Percentiles rank a stretch among this genome's conserved stretches.
Conservation (phyloP, 352 stramenopile genomes). For the Globisporangium irregulare region DNA sequence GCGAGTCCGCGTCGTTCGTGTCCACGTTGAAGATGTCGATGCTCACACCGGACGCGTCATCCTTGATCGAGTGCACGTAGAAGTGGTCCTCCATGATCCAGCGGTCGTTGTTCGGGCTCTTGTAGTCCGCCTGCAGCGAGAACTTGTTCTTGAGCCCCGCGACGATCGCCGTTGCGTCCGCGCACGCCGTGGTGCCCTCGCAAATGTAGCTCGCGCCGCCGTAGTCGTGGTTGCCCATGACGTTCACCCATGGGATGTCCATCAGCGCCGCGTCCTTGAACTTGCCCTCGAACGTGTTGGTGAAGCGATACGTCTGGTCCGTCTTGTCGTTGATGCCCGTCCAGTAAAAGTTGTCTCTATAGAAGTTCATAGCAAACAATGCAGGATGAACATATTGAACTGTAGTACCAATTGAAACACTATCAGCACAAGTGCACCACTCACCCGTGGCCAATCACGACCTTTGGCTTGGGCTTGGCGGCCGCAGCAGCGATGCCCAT, state of each 20-base stretch:
- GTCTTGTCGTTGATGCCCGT: slow-evolving; percentile 43
- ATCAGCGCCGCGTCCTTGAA: slow-evolving; percentile 48
- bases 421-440: neutral
- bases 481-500: slow-evolving; percentile 54
- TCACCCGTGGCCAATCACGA: slow-evolving; percentile 50
- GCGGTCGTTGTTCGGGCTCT: slow-evolving; percentile 73
- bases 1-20: slow-evolving; percentile 68
- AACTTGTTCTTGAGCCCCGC: slow-evolving; percentile 48
- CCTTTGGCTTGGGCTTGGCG: slow-evolving; percentile 42
- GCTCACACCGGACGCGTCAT: slow-evolving; percentile 51
- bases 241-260: slow-evolving; percentile 56
- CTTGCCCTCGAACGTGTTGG: slow-evolving; percentile 53
- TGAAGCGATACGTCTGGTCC: slow-evolving; percentile 47
- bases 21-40: slow-evolving; percentile 89
- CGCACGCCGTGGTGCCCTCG: slow-evolving; percentile 21
- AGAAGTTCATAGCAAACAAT: neutral
- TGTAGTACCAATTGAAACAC: neutral
- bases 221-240: slow-evolving; percentile 75
- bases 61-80: slow-evolving; percentile 67
- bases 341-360: slow-evolving; percentile 65
- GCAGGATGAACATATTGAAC: neutral
- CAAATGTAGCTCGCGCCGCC: slow-evolving; percentile 60
- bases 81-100: slow-evolving; percentile 85
- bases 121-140: slow-evolving; percentile 68
- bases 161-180: slow-evolving; percentile 13